Percentiles rank a stretch among this genome's conserved stretches.
Evolutionary conservation across 805 yeast species (phyloP).

Genomic region (Wickerhamiella spandovensis): DNA sequence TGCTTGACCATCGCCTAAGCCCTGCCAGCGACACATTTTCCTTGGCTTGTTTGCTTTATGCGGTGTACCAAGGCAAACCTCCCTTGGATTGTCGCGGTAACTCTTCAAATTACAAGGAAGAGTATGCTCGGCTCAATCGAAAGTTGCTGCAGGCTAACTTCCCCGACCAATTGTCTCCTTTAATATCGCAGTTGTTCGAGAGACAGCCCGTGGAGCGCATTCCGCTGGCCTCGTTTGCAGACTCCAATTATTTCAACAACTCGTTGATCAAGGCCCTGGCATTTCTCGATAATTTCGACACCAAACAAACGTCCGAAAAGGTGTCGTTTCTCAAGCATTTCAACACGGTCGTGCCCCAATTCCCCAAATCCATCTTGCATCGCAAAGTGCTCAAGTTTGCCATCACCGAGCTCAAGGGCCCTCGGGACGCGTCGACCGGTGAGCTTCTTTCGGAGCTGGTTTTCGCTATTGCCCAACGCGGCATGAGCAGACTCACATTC

Average conservation of each 20-base stretch:
- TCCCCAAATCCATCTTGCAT: conserved; percentile 43
- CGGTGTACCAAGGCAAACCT: conserved; percentile 42
- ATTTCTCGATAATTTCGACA: conserved; percentile 70
- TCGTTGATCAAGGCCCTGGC: conserved; percentile 69
- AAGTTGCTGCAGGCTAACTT: conserved; percentile 14
- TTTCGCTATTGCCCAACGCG: conserved; percentile 36
- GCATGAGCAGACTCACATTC: conserved; percentile 64
- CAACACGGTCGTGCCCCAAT: conserved; percentile 37
- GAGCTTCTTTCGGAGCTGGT: conserved; percentile 11
- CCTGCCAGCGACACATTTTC: conserved; percentile 74
- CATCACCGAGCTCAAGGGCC: conserved; percentile 32
- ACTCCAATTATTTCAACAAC: conserved; percentile 65
- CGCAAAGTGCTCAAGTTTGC: conserved; percentile 67
- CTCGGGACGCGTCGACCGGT: conserved; percentile 17
- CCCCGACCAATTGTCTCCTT: conserved; percentile 26
- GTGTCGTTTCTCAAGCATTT: conserved; percentile 55
- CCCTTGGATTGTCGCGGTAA: conserved; percentile 38
- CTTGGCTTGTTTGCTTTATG: conserved; percentile 62
- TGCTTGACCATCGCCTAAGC: conserved; percentile 49
- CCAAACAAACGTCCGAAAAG: conserved; percentile 57
- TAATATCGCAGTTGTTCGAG: conserved; percentile 18
- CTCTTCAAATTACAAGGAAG: conserved; percentile 37
- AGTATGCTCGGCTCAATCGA: conserved; percentile 28
- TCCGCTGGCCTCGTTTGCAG: conserved; percentile 53
- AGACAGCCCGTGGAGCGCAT: conserved; percentile 45